phyloP scores from a whole-genome alignment of 805 yeast species.

The Priceomyces haplophilus region DNA sequence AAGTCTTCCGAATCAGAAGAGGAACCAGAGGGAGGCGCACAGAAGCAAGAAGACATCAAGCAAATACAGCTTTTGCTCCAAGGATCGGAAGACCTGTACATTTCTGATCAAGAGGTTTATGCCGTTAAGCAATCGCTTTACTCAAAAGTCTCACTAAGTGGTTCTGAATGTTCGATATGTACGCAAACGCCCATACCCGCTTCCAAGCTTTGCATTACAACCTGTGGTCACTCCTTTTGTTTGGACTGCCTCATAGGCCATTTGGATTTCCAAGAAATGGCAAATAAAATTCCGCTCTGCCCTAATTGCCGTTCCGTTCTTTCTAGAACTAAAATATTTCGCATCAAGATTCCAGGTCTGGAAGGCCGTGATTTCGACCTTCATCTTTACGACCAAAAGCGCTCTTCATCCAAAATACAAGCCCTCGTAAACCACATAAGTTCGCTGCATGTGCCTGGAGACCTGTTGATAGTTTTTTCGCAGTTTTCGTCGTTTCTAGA shows the following conservation, averaged over 20 bases:
- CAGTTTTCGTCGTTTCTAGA: conserved; percentile 85
- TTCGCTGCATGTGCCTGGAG: conserved; percentile 54
- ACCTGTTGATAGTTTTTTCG: conserved; percentile 83
- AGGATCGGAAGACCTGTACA: conserved; percentile 7
- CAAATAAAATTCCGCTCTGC: conserved; percentile 52
- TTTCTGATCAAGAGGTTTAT: conserved; percentile 21
- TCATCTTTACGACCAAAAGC: conserved; percentile 46
- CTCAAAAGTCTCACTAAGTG: conserved; percentile 30
- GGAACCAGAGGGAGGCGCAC: conserved; percentile 24
- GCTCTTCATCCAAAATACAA: conserved; percentile 67
- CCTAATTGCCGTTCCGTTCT: conserved; percentile 71
- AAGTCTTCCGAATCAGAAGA: conserved; percentile 33
- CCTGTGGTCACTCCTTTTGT: conserved; percentile 83
- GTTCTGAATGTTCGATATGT: conserved; percentile 82
- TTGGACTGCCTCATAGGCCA: conserved; percentile 69
- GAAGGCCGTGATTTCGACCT: conserved; percentile 23
- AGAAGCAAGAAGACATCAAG: conserved; percentile 3
- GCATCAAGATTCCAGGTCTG: conserved; percentile 25
- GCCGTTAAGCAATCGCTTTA: conserved; percentile 28
- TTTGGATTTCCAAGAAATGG: conserved; percentile 60
- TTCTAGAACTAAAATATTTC: conserved; percentile 47
- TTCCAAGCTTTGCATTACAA: conserved; percentile 57
- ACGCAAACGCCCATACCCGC: conserved; percentile 60
- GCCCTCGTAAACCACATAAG: conserved; percentile 63
- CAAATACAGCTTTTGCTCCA: conserved; percentile 6